Evolutionary conservation across 176 grass and related monocot genomes (phyloP), one percentile per base, ranked within the genome.

Genomic region (Phragmites australis): DNA sequence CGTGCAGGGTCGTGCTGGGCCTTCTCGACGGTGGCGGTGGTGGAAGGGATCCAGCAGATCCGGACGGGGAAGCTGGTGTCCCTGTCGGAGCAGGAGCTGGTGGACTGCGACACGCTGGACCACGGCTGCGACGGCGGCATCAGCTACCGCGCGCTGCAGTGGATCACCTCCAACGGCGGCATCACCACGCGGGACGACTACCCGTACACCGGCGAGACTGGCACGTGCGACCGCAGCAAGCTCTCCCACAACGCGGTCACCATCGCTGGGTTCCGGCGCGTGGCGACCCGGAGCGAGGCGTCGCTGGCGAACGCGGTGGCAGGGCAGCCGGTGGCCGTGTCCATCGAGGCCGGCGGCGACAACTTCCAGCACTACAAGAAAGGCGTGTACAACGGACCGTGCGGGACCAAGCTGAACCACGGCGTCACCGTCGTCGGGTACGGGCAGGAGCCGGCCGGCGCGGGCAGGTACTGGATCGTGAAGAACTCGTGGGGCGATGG

Each of bases 401-500:
- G 92, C 23, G 89, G 80, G 2, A 91, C 84, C 0, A 9, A 2
- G 34, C 74, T 94, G 9, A 85, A 94, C 85, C 92, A 94, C n/a
- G 92, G 85, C 7, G 88, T 94, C 61, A 88, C 88, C 7, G 82
- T 88, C 14, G 81, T 91, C 0, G 92, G 86, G 0, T 94, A 87
- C 12, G 88, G 83, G 0, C 54, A 63, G 45, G 80, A 79, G 73
- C 3, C 52, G 3, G 81, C 30, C 3, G 69, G 43, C 1, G 80
- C 58, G 6, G 87, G 68, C 2, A 86, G n/a, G 9, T 94, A 88
- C 55, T 94, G 88, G 88, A 92, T 90, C 18, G 74, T 95, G 2
- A 95, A 92, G 70, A 95, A 95, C 69, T 95, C 93, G 0, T 95
- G 93, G 93, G 93, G 89, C 1, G 52, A 34, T 6, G 17, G n/a